Evolutionary conservation across 257 asterid species (phyloP).

Genomic region (Solanum corneliomulleri): DNA sequence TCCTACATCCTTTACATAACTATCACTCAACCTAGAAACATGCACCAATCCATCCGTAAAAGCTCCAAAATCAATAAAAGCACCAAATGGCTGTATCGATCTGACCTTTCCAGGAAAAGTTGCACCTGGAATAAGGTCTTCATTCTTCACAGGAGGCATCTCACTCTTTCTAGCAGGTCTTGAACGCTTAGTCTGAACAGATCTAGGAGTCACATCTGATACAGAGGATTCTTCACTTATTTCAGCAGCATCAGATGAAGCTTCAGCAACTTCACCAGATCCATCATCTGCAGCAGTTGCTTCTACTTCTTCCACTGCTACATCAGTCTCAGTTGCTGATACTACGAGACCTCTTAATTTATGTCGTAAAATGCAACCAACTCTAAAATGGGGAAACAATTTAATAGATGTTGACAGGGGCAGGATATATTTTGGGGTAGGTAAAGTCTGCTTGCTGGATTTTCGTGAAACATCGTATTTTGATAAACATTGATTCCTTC

Average conservation of each 20-base stretch:
- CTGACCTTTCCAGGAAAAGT: conserved; percentile 82
- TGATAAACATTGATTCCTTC: conserved; percentile 25
- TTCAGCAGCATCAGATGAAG: conserved; percentile 23
- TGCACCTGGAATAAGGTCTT: conserved; percentile 70
- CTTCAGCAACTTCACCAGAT: conserved; percentile 16
- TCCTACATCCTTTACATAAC: conserved; percentile 80
- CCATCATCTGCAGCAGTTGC: conserved; percentile 18
- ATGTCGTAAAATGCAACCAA: conserved; percentile 29
- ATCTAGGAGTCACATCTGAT: conserved; percentile 19
- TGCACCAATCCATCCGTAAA: conserved; percentile 95
- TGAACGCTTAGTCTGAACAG: conserved; percentile 36
- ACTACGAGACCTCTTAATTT: conserved; percentile 24
- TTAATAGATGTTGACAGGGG: conserved; percentile 71
- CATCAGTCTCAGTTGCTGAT: conserved; percentile 58
- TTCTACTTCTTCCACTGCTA: conserved; percentile 63
- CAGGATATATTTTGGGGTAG: conserved; percentile 32
- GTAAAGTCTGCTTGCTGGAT: conserved; percentile 29
- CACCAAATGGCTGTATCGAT: conserved; percentile 95
- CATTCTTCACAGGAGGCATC: conserved; percentile 80
- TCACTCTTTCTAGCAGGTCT: conserved; percentile 72
- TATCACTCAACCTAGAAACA: conserved; percentile 73
- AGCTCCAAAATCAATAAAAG: conserved; percentile 96
- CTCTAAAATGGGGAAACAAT: conserved; percentile 67
- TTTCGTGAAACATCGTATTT: conserved; percentile 34
- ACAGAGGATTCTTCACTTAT: conserved; percentile 27